Evolutionary conservation across 495 filamentous ascomycete genomes (phyloP), one percentile per base, ranked within the genome.

Genomic region (Podospora pseudocomata): DNA sequence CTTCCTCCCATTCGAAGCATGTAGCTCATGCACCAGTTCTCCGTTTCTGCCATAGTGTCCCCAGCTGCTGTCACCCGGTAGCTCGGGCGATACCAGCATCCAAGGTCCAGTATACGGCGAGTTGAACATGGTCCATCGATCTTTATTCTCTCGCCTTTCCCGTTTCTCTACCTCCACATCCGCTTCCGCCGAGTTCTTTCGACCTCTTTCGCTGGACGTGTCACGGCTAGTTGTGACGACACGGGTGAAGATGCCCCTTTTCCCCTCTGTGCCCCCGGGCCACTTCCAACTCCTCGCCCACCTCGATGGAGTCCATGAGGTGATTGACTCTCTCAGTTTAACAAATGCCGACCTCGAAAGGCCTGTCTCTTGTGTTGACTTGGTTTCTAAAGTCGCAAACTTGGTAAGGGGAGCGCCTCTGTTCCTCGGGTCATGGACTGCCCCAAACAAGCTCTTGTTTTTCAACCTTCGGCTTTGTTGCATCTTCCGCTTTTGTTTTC

Each of bases 21-120:
- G 59, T 18, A 71, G 39, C 62, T 71, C 69, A 27, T 65, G 63
- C 23, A 71, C 63, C 58, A 63, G 39, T 23, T 23, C 56, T 39
- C 66, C 60, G 7, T 39, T 62, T 63, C 65, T 19, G 55, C n/a
- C n/a, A 26, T 19, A 58, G 39, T 49, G 39, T 11, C 5, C 39
- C 39, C 39, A 49, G 15, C 39, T 58, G 23, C 55, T 58, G n/a
- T 63, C 61, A 30, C 61, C 61, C 32, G 18, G 61, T 19, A 63
- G 34, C 30, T 63, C 61, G 16, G 61, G 61, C n/a, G 55, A 58
- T 7, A 20, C 23, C 55, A 20, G n/a, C 55, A 26, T 20, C n/a
- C 23, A 20, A 26, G 55, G 55, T n/a, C n/a, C 55, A 7, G 39
- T 49, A 18, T 26, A 58, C 3, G 55, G 55, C 2, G 55, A 58